Evolutionary conservation across 495 filamentous ascomycete species (phyloP).

Genomic region (Podospora appendiculata): DNA sequence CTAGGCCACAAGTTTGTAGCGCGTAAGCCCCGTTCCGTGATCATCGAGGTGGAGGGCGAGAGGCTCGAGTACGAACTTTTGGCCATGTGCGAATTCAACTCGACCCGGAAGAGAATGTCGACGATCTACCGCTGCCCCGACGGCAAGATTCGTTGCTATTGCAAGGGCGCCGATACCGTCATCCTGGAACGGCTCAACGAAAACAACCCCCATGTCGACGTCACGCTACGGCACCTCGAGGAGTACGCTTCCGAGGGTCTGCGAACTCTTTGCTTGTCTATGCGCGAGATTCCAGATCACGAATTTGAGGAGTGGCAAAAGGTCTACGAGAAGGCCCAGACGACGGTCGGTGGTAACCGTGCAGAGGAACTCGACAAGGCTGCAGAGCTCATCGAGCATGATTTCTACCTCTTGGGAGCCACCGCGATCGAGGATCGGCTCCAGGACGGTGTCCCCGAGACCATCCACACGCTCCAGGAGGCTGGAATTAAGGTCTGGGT

Average conservation of each 20-base stretch:
- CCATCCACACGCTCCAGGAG: slow-evolving; percentile 93
- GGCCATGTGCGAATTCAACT: slow-evolving; percentile 98
- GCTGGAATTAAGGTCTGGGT: slow-evolving; percentile 99
- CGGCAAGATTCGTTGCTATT: slow-evolving; percentile 86
- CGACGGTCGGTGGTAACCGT: slow-evolving; percentile 86
- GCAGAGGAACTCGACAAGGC: slow-evolving; percentile 96
- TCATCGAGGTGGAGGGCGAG: slow-evolving; percentile 63
- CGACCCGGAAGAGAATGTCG: slow-evolving; percentile 95
- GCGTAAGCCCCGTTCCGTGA: slow-evolving; percentile 78
- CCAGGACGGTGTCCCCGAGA: slow-evolving; percentile 97
- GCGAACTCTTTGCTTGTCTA: slow-evolving; percentile 87
- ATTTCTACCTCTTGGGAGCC: slow-evolving; percentile 85
- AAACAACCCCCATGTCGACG: slow-evolving; percentile 75
- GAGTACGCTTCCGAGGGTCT: slow-evolving; percentile 97
- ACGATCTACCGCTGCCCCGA: slow-evolving; percentile 95
- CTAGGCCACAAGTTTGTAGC: slow-evolving; percentile 88
- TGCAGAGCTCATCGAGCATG: slow-evolving; percentile 87
- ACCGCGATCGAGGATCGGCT: slow-evolving; percentile 97
- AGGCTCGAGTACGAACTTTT: slow-evolving; percentile 82
- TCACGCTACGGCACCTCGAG: slow-evolving; percentile 86
- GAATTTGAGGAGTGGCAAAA: slow-evolving; percentile 85
- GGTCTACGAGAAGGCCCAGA: slow-evolving; percentile 82
- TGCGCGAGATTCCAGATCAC: slow-evolving; percentile 86
- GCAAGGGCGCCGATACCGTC: slow-evolving; percentile 97
- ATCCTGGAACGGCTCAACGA: slow-evolving; percentile 82